Evolutionary conservation across 257 asterid species (phyloP).

Genomic region (Petunia axillaris): DNA sequence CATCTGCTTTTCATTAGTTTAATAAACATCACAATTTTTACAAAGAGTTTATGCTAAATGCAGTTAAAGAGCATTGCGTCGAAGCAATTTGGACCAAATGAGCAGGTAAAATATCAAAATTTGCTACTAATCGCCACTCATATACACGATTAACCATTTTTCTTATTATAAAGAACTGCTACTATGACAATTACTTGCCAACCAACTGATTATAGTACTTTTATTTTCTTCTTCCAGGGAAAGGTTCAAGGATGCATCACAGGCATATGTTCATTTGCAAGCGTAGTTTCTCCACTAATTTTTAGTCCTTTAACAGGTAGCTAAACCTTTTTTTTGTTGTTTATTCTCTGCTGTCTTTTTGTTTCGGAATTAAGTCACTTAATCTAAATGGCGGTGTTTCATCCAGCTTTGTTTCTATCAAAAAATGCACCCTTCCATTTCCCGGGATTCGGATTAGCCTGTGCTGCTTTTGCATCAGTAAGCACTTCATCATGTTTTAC

Average conservation of each 20-base stretch:
- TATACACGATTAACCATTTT: not conserved
- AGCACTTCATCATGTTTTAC: constrained; percentile 29
- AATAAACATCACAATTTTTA: not conserved
- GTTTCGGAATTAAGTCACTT: not conserved
- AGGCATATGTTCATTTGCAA: constrained; percentile 75
- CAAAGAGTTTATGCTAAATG: constrained; percentile 14
- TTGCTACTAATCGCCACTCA: not conserved
- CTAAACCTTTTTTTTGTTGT: not conserved
- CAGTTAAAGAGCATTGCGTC: constrained; percentile 94
- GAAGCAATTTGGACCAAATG: constrained; percentile 80
- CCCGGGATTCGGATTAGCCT: constrained; percentile 90
- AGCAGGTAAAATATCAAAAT: constrained; percentile 58
- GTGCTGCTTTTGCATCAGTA: constrained; percentile 74
- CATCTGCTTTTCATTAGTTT: not conserved
- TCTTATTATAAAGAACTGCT: not conserved
- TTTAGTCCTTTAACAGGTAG: constrained; percentile 88
- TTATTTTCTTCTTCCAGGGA: constrained; percentile 47
- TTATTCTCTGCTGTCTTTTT: not conserved
- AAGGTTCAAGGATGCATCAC: constrained; percentile 92
- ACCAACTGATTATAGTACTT: not conserved
- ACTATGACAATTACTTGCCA: not conserved
- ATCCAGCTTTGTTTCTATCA: constrained; percentile 71
- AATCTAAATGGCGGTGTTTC: not conserved
- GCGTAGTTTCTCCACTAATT: constrained; percentile 71
- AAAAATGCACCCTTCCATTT: constrained; percentile 78